These are phyloP conservation scores for Auricularia sp. DNA, from an alignment of 768 basidiomycete genomes.

Conservation along the genomic window DNA sequence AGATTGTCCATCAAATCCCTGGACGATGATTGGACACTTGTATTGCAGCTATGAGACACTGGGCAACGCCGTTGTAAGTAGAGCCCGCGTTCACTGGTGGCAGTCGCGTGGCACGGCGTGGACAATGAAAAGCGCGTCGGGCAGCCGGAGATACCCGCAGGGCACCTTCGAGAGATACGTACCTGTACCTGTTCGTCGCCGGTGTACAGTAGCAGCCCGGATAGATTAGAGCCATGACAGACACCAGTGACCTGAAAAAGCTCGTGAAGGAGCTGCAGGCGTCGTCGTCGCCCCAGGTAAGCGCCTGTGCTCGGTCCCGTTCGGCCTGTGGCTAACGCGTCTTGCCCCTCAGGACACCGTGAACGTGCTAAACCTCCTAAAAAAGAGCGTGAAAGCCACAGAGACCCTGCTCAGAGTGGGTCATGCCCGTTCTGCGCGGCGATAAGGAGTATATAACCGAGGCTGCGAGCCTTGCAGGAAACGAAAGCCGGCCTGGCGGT, in stretches of 20 bases:
- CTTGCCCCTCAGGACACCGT: constrained; percentile 7
- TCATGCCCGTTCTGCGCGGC: neutral
- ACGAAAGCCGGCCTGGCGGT: constrained; percentile 89
- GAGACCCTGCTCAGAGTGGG: constrained; percentile 15
- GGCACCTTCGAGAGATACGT: too few species aligned
- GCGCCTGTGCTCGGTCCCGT: constrained; percentile 11
- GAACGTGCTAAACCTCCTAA: constrained; percentile 7
- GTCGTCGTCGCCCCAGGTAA: constrained; percentile 47
- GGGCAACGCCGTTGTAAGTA: too few species aligned
- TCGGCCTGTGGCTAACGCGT: neutral
- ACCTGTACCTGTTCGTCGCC: neutral
- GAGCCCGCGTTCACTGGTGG: too few species aligned
- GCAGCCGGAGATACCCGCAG: too few species aligned
- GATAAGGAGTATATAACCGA: neutral
- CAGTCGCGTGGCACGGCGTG: too few species aligned
- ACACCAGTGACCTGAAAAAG: constrained; percentile 58
- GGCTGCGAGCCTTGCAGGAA: constrained; percentile 41
- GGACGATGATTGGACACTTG: too few species aligned
- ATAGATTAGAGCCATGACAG: constrained; percentile 13
- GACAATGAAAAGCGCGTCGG: too few species aligned
- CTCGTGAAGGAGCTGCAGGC: constrained; percentile 72
- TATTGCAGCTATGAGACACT: too few species aligned
- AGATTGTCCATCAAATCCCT: too few species aligned
- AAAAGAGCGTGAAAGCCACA: constrained; percentile 15
- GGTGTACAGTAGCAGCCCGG: neutral